Percentiles rank a stretch among this genome's conserved stretches.
phyloP scores from a whole-genome alignment of 257 asterid genomes.

The Gardenia jasminoides region DNA sequence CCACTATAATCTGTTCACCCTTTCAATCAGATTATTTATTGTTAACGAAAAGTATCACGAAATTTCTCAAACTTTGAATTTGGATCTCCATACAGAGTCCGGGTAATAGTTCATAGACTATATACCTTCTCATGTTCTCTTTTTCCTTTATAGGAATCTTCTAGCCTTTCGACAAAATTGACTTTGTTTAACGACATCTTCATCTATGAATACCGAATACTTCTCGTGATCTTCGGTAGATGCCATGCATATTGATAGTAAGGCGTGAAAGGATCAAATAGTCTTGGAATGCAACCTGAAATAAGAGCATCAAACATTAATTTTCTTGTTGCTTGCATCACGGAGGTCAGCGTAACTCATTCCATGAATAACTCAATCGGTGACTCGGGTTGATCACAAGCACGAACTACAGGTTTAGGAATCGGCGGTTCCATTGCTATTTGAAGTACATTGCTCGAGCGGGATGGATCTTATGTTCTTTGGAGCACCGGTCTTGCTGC shows the following conservation, averaged over 20 bases:
- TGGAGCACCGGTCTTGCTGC: conserved; percentile 51
- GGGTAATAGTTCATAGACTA: conserved; percentile 58
- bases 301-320: conserved; percentile 65
- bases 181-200: conserved; percentile 48
- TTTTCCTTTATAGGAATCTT: conserved; percentile 43
- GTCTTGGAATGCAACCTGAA: conserved; percentile 64
- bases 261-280: conserved; percentile 61
- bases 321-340: conserved; percentile 68
- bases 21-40: conserved; percentile 55
- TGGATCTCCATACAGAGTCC: conserved; percentile 54
- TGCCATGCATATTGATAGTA: conserved; percentile 81
- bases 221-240: conserved; percentile 54
- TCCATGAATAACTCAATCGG: conserved; percentile 40
- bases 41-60: conserved; percentile 61
- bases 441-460: conserved; percentile 47
- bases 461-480: conserved; percentile 48
- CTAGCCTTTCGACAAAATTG: conserved; percentile 50
- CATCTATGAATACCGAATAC: conserved; percentile 55
- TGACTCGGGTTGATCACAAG: conserved; percentile 45
- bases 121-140: conserved; percentile 64
- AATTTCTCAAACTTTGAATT: conserved; percentile 48
- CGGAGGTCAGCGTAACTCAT: conserved; percentile 77
- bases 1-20: conserved; percentile 35
- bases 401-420: conserved; percentile 50
- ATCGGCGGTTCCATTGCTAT: conserved; percentile 34